Conservation (phyloP, 2,329 filamentous ascomycete genomes). For the Microdochium nivale region DNA sequence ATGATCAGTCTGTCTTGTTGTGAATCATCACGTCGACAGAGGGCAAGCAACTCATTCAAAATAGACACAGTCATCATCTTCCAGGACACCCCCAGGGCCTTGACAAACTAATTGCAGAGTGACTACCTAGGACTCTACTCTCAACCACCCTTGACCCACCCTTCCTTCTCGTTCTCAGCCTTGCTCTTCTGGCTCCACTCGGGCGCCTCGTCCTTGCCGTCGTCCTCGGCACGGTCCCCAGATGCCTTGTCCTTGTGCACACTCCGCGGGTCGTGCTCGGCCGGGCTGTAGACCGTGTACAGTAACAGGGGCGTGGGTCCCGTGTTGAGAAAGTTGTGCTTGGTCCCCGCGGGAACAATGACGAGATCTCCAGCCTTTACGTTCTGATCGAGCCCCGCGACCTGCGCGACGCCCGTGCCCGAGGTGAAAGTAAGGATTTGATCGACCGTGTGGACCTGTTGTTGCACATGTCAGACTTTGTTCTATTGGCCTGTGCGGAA, state of each 20-base stretch:
- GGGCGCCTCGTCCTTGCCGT: slow-evolving; percentile 50
- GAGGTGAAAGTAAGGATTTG: slow-evolving; percentile 57
- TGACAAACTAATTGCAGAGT: no score
- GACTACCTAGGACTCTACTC: neutral
- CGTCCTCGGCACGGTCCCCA: slow-evolving; percentile 53
- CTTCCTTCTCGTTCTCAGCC: slow-evolving; percentile 46
- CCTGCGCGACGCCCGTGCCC: slow-evolving; percentile 47
- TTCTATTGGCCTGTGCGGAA: neutral
- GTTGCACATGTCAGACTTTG: neutral
- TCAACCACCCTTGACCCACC: slow-evolving; percentile 35
- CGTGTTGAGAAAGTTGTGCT: slow-evolving; percentile 57
- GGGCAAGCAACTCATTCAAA: no score
- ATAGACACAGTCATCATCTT: no score
- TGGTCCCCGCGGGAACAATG: slow-evolving; percentile 52
- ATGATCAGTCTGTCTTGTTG: no score
- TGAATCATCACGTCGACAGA: no score
- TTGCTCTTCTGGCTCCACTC: slow-evolving; percentile 50
- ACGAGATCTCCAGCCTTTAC: slow-evolving; percentile 27
- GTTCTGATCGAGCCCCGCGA: slow-evolving; percentile 48
- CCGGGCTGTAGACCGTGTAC: slow-evolving; percentile 54
- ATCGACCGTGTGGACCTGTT: slow-evolving; percentile 47
- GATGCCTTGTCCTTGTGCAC: slow-evolving; percentile 56
- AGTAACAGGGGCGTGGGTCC: slow-evolving; percentile 50
- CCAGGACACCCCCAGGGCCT: no score
- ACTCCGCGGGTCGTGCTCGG: slow-evolving; percentile 50